Conservation (phyloP, 805 yeast species). For the Candida golubevii region DNA sequence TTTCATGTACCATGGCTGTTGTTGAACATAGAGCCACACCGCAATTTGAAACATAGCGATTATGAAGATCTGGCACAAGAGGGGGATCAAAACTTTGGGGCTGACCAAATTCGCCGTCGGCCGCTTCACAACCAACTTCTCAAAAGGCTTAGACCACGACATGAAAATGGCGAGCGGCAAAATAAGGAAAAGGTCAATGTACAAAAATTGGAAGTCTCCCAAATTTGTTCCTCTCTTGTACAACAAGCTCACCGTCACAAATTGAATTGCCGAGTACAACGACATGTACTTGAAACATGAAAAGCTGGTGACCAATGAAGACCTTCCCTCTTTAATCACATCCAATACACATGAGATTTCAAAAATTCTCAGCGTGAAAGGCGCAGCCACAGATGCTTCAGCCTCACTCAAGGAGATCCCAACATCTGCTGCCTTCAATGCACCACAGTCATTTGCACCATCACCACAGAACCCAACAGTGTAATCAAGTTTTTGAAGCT, state of each 20-base stretch:
- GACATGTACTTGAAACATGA: slow-evolving; percentile 98
- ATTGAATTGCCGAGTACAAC: slow-evolving; percentile 93
- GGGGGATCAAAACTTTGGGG: slow-evolving; percentile 77
- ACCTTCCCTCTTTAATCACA: slow-evolving; percentile 91
- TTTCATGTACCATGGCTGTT: slow-evolving; percentile 67
- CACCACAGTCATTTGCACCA: slow-evolving; percentile 99
- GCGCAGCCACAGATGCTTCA: slow-evolving; percentile 98
- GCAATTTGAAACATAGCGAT: slow-evolving; percentile 60
- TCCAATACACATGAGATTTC: slow-evolving; percentile 91
- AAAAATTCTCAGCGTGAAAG: slow-evolving; percentile 86
- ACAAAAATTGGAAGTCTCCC: slow-evolving; percentile 94
- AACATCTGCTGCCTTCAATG: slow-evolving; percentile 94
- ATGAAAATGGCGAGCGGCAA: slow-evolving; percentile 93
- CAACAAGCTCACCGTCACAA: slow-evolving; percentile 76
- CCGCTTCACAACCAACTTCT: slow-evolving; percentile 56
- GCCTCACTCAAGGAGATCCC: slow-evolving; percentile 96
- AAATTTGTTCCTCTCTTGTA: slow-evolving; percentile 87
- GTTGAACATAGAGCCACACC: slow-evolving; percentile 59
- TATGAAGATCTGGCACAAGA: slow-evolving; percentile 71
- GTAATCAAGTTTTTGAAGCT: slow-evolving; percentile 77
- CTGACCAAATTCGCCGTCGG: slow-evolving; percentile 95
- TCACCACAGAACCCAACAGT: slow-evolving; percentile 98
- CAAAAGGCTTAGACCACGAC: slow-evolving; percentile 93
- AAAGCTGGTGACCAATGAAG: slow-evolving; percentile 90
- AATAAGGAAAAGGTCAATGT: slow-evolving; percentile 87